phyloP scores from a whole-genome alignment of 371 early-diverging fungal genomes.

The Lichtheimia hyalospora region DNA sequence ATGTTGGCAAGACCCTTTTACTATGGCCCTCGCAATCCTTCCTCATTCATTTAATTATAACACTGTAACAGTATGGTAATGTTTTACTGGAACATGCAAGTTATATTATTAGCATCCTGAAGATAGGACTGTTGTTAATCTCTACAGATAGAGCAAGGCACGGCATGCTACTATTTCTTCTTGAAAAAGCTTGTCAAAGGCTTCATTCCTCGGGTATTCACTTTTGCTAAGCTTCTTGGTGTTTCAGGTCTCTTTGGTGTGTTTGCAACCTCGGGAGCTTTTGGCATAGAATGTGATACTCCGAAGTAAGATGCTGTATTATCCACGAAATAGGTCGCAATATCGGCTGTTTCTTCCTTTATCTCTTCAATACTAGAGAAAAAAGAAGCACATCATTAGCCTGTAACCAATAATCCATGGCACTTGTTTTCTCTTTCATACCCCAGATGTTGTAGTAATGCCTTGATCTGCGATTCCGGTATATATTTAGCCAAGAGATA shows the following conservation, averaged over 20 bases:
- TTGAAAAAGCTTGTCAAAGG: slow-evolving; percentile 4
- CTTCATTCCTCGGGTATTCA: slow-evolving; percentile 9
- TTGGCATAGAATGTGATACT: neutral
- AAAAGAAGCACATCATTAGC: too few relatives aligned
- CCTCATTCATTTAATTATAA: too few relatives aligned
- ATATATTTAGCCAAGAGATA: slow-evolving; percentile 15
- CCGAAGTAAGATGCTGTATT: slow-evolving; percentile 1
- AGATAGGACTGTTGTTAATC: too few relatives aligned
- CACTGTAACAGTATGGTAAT: too few relatives aligned
- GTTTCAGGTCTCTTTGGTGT: slow-evolving; percentile 2
- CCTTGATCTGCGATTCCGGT: slow-evolving; percentile 1
- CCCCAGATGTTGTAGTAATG: neutral
- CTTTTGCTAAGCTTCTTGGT: slow-evolving; percentile 7
- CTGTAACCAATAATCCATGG: too few relatives aligned
- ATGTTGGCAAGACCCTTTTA: too few relatives aligned
- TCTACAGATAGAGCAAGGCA: too few relatives aligned
- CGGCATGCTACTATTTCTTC: slow-evolving; percentile 1
- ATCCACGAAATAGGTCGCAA: slow-evolving; percentile 2
- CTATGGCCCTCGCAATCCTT: too few relatives aligned
- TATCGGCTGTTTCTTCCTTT: slow-evolving; percentile 4
- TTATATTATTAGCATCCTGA: too few relatives aligned
- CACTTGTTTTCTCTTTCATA: neutral
- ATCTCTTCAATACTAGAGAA: neutral
- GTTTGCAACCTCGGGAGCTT: too few relatives aligned
- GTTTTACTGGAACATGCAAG: too few relatives aligned